Base-by-base conservation (phyloP, 2,329 filamentous ascomycete genomes). In the Blastomyces percursus region DNA sequence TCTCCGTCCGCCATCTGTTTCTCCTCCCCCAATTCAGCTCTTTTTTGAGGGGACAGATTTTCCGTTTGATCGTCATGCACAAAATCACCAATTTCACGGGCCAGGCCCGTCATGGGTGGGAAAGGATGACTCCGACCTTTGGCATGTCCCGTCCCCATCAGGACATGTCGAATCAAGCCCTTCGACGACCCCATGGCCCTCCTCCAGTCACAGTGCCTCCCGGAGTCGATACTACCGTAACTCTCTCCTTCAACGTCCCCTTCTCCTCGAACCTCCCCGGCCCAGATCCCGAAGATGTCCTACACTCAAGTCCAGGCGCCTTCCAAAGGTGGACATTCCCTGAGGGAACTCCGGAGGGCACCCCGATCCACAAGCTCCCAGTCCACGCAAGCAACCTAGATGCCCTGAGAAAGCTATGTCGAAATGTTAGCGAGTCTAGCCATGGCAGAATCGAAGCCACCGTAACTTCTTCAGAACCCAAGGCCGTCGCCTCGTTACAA, bases 231-330 rank as follows among this genome's bases (percentile, higher is more conserved):
- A 89, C 93, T 60, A 86, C 86, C 67, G 90, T 97, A 76, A 91
- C 95, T 76, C 88, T 96, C 75, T 93, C 91, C 67, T 97, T 99
- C 86, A 97, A 96, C 74, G 89, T 99, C 58, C 94, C 94, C 65
- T 96, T 97, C 78, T 87, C 91, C 69, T 96, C 90, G 67, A 93
- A 93, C 71, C 86, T 99, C 65, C 85, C 90, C 66, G 94, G 94
- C 42, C 94, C 94, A 66, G 91, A 97, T 71, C 89, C 89, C 68
- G 91, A 96, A 76, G 92, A 97, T 76, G 90, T 99, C 71, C 84
- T 97, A 65, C 93, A 96, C 78, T 91, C 93, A 66, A 96, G 90
- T 66, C 85, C 86, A 63, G 89, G 91, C 69, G 92, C 93, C 64
- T 86, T 96, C 67, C 84, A 93, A 68, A 86, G 90, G 74, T 99